These are phyloP conservation scores for Cryoendolithus antarcticus DNA, from an alignment of 2,329 filamentous ascomycete genomes.

Conservation along the genomic window DNA sequence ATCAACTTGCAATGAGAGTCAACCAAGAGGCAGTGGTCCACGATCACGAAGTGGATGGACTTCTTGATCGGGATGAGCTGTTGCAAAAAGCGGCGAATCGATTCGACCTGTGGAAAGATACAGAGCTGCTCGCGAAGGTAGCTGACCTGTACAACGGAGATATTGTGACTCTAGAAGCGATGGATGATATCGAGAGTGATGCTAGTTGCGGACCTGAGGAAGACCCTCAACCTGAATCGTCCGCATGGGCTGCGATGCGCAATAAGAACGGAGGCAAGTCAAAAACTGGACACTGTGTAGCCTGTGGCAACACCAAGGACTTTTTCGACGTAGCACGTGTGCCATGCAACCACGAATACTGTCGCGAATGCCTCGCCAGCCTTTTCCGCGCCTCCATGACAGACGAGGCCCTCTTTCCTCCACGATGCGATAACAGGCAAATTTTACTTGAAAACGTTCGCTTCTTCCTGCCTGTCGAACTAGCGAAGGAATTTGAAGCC, in stretches of 20 bases:
- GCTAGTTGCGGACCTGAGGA: too few species aligned
- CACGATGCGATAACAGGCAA: conserved; percentile 37
- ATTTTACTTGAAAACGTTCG: conserved; percentile 28
- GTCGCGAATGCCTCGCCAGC: conserved; percentile 32
- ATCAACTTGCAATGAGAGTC: conserved; percentile 9
- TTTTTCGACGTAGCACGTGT: conserved; percentile 17
- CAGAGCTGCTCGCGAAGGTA: conserved; percentile 12
- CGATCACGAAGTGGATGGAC: neutral
- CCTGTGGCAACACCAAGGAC: conserved; percentile 19
- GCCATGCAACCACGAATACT: conserved; percentile 38
- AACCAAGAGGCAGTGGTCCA: neutral
- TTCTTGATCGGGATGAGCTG: too few species aligned
- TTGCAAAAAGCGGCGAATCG: conserved; percentile 5
- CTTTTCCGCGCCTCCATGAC: conserved; percentile 34
- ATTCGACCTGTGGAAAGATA: conserved; percentile 8
- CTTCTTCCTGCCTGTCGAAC: conserved; percentile 24
- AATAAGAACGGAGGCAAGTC: conserved; percentile 3
- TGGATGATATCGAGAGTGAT: too few species aligned
- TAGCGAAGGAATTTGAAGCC: conserved; percentile 27
- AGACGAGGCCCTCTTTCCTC: conserved; percentile 44
- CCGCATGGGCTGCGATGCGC: conserved; percentile 10
- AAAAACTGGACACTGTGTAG: conserved; percentile 11
- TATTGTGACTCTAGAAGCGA: neutral
- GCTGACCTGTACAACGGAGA: conserved; percentile 11
- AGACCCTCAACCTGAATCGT: conserved; percentile 7